Evolutionary conservation across 2,329 filamentous ascomycete species (phyloP).

Genomic region (Stemphylium lycopersici): DNA sequence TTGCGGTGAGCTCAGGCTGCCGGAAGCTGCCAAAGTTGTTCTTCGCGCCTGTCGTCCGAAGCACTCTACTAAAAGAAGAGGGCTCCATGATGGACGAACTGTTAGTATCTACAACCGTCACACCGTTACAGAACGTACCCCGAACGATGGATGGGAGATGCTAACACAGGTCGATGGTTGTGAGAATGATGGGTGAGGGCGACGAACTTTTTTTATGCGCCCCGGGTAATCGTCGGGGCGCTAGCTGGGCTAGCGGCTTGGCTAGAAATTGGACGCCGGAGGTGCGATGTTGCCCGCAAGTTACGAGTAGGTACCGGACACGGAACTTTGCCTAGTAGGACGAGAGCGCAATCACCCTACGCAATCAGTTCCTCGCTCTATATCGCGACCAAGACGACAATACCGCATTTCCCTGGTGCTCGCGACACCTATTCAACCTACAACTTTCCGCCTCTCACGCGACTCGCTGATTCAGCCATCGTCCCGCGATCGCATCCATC

Average conservation of each 20-base stretch:
- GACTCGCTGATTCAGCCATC: neutral
- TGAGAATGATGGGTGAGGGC: slow-evolving; percentile 43
- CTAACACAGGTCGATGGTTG: slow-evolving; percentile 81
- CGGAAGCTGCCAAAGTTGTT: slow-evolving; percentile 66
- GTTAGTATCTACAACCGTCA: slow-evolving; percentile 77
- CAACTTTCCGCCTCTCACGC: neutral
- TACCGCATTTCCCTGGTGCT: too few relatives aligned
- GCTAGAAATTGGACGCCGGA: slow-evolving; percentile 10
- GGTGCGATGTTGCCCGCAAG: slow-evolving; percentile 12
- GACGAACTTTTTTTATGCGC: slow-evolving; percentile 39
- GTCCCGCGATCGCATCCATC: slow-evolving; percentile 13
- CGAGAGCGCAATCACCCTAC: neutral
- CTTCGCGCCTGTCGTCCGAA: slow-evolving; percentile 91
- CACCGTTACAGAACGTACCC: slow-evolving; percentile 48
- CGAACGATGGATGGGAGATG: slow-evolving; percentile 65
- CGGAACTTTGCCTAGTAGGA: neutral
- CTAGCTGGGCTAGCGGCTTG: slow-evolving; percentile 30
- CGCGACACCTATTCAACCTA: neutral
- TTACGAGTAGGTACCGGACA: neutral
- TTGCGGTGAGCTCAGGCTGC: slow-evolving; percentile 57
- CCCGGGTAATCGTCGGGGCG: slow-evolving; percentile 18
- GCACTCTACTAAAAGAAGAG: slow-evolving; percentile 75
- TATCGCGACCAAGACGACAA: neutral
- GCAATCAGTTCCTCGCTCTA: neutral
- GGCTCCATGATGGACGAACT: slow-evolving; percentile 84